A percentile compares a stretch with the other conserved stretches of the same genome.
These are phyloP conservation scores for Melanomma pulvis-pyrius DNA, from an alignment of 495 filamentous ascomycete species.

Conservation along the genomic window DNA sequence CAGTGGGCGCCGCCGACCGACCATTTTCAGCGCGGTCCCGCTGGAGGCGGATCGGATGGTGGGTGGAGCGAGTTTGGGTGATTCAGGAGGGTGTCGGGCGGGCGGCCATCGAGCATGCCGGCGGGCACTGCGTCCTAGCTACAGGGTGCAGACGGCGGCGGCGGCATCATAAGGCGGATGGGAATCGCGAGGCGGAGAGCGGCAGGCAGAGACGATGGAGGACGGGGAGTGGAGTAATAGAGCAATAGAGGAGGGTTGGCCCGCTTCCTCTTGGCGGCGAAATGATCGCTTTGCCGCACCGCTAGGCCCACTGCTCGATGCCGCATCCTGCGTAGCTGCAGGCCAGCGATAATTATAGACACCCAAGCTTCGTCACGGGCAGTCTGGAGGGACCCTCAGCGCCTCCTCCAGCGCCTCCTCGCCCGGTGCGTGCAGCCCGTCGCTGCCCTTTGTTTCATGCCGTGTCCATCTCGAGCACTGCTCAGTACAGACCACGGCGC, in stretches of 20 bases:
- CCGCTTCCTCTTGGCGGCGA: conserved; percentile 8
- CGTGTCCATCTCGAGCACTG: neutral
- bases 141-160: neutral
- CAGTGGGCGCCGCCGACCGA: conserved; percentile 16
- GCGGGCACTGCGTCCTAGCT: conserved; percentile 5
- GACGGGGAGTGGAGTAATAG: neutral
- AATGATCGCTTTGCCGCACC: neutral
- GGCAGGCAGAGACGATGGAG: neutral
- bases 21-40: conserved; percentile 12
- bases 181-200: neutral
- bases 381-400: neutral
- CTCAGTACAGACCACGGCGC: neutral
- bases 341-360: neutral
- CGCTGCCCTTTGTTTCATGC: neutral
- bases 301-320: neutral
- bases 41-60: neutral
- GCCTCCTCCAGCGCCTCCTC: too few species aligned
- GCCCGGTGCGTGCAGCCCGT: too few species aligned
- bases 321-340: neutral
- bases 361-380: neutral
- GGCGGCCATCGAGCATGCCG: conserved; percentile 24
- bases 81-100: conserved; percentile 16
- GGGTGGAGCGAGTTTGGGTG: neutral
- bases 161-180: neutral
- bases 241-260: too few species aligned